Base-by-base conservation (phyloP, 164 flowering plant species). In the Malania oleifera region DNA sequence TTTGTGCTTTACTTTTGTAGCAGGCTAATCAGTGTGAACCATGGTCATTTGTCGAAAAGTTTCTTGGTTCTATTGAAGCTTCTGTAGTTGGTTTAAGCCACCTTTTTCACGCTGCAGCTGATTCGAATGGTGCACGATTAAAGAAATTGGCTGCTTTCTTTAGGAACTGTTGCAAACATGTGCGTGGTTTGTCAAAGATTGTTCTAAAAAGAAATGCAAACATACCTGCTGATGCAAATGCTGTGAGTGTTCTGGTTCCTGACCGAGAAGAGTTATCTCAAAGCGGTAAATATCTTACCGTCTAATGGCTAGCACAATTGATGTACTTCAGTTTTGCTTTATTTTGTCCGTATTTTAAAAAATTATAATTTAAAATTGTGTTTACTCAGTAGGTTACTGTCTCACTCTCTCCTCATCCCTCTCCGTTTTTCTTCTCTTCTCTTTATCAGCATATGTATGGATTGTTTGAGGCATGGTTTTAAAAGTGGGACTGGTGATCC, bases 31-130 rank as follows among this genome's bases (percentile, higher is more conserved):
- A 40, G 13, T 25, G 22, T 39, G 28, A 56, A 49, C 51, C 65
- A 19, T 25, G 60, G 56, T 55, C 77, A 41, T 48, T 6, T 46
- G 53, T 54, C 52, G 51, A 20, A 49, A 75, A 77, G 66, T 67
- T 78, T 48, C 67, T 91, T 50, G 91, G 89, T 52, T 74, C 79
- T 31, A 76, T 84, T 69, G 85, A 82, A 75, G 74, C 96, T 63
- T 86, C 85, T 54, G 82, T 86, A n/a, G 93, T 84, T 67, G 96
- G 98, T 60, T 55, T 86, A 50, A 88, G 82, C 67, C 77, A 91
- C 68, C 87, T 85, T 49, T 91, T 84, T 66, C 82, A 67, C 52
- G 46, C 70, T 56, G 70, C 79, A 51, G 73, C 77, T 24, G 98
- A 84, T 77, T 61, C 84, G 60, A 76, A 73, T 71, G 96, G 98